Evolutionary conservation across 176 grass and related monocot genomes (phyloP), one percentile per base, ranked within the genome.

Genomic region (Oryza glaberrima): DNA sequence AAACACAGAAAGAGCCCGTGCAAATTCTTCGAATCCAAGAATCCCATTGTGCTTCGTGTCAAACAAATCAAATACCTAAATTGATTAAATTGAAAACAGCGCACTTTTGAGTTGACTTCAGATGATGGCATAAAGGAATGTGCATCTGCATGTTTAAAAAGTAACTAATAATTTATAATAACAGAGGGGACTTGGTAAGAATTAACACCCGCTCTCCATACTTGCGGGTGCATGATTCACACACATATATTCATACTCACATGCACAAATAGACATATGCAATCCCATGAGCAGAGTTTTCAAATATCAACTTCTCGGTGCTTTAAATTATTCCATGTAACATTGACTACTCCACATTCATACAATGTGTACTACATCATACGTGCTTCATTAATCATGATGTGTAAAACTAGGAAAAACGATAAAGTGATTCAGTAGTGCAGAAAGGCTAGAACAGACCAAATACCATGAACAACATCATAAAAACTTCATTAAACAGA

Each of bases 21-120:
- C 91, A 83, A 91, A 95, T 81, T 95, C 94, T 86, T 95, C 94
- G 72, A 95, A 92, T 70, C 86, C 88, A 9, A 95, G 85, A 86
- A 88, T 87, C 14, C 88, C 94, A 89, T 92, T 95, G 67, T 95
- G 88, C 67, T 92, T 95, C 6, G 82, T 88, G 84, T 95, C 94
- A 49, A 95, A 95, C 76, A 95, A 79, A 86, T 93, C 90, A 82
- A 95, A 95, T 54, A 95, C 90, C 90, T 93, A 87, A 65, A 77
- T 60, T 25, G 26, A 81, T 76, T 32, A 69, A 86, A 81, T 77
- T 75, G 8, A 86, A 75, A 87, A 88, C 35, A 74, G 43, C 12
- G 64, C 44, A 14, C 63, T 64, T 73, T 47, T 72, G 52, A 68
- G 58, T 67, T 79, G 69, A 67, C 5, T 77, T 75, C 9, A 77